phyloP scores from a whole-genome alignment of 345 rosid genomes.

The Brassica carinata region DNA sequence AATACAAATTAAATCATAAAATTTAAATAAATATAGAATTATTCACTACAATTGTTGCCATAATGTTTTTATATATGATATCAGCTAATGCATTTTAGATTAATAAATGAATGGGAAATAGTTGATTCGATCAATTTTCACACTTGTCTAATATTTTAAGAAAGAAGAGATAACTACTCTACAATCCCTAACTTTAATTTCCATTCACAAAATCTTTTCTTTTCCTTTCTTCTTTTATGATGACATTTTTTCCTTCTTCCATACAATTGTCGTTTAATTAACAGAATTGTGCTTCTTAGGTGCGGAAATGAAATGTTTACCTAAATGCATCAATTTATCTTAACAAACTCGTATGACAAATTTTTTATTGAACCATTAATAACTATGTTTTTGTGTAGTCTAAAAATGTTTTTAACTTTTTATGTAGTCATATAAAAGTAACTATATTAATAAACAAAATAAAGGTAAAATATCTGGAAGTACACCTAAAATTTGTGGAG shows the following conservation, averaged over 20 bases:
- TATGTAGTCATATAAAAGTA: conserved; percentile 12
- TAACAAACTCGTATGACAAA: background rate
- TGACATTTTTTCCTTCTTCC: background rate
- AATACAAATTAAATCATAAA: too few species aligned
- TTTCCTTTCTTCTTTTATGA: background rate
- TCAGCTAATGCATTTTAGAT: too few species aligned
- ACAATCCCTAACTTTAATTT: background rate
- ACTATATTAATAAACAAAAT: background rate
- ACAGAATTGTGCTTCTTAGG: background rate
- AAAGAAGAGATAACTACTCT: background rate
- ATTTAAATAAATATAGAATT: too few species aligned
- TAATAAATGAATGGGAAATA: background rate
- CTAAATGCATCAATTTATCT: background rate
- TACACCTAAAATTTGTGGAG: conserved; percentile 21
- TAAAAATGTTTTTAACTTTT: background rate
- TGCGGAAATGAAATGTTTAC: background rate
- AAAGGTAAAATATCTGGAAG: conserved; percentile 12
- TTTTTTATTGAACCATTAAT: background rate
- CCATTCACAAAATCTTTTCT: background rate
- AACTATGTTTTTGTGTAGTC: background rate
- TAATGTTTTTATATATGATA: too few species aligned
- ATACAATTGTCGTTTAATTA: background rate
- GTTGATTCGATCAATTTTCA: background rate
- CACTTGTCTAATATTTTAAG: background rate
- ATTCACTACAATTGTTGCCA: too few species aligned